Percentiles rank a stretch among this genome's conserved stretches.
Evolutionary conservation across 1,284 basidiomycete species (phyloP).

Genomic region (Hemileccinum hortonii): DNA sequence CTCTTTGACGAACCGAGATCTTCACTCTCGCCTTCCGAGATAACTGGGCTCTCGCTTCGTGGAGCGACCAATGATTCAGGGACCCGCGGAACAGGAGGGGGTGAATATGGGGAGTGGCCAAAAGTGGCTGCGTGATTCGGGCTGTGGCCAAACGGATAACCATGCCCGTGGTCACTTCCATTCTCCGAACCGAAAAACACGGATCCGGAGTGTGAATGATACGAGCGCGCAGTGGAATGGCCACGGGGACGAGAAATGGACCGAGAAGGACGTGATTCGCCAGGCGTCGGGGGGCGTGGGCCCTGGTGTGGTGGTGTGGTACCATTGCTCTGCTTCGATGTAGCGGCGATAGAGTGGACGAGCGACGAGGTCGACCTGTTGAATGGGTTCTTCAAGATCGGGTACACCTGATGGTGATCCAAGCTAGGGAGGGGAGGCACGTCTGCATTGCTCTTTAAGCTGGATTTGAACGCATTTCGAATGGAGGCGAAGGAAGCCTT

Average conservation of each 20-base stretch:
- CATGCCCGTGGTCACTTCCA: slow-evolving; percentile 64
- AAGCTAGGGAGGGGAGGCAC: slow-evolving; percentile 66
- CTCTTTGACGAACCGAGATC: slow-evolving; percentile 65
- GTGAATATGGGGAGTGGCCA: slow-evolving; percentile 48
- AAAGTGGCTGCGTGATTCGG: slow-evolving; percentile 24
- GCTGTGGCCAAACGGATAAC: slow-evolving; percentile 36
- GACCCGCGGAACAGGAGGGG: slow-evolving; percentile 74
- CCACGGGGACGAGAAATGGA: slow-evolving; percentile 48
- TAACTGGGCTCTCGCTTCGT: slow-evolving; percentile 50
- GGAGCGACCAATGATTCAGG: slow-evolving; percentile 55
- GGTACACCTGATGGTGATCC: slow-evolving; percentile 60
- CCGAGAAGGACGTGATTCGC: slow-evolving; percentile 45
- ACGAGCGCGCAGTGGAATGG: slow-evolving; percentile 61
- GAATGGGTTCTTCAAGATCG: slow-evolving; percentile 74
- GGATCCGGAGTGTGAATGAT: slow-evolving; percentile 72
- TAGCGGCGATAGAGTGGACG: slow-evolving; percentile 37
- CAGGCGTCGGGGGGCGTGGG: slow-evolving; percentile 62
- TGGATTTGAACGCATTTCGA: slow-evolving; percentile 84
- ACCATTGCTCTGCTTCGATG: slow-evolving; percentile 37
- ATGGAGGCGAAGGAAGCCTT: slow-evolving; percentile 85
- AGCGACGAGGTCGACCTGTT: slow-evolving; percentile 77
- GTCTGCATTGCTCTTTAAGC: slow-evolving; percentile 51
- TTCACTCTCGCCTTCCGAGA: slow-evolving; percentile 63
- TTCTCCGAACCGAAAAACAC: slow-evolving; percentile 66
- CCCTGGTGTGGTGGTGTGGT: slow-evolving; percentile 41